Evolutionary conservation across 768 basidiomycete genomes (phyloP).

Genomic region (Mycena amicta): DNA sequence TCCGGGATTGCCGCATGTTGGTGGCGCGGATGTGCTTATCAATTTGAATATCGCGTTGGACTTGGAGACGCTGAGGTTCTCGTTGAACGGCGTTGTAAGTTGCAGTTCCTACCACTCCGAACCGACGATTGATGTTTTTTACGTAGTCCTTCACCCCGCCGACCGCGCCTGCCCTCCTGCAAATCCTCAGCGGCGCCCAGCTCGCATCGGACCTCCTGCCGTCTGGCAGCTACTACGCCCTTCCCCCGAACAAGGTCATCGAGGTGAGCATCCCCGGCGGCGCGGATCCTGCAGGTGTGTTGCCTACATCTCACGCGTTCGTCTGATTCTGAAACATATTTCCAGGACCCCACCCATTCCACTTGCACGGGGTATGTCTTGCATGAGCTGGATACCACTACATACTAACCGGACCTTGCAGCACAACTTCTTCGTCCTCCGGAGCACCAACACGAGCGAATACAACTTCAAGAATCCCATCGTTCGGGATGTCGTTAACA

Average conservation of each 20-base stretch:
- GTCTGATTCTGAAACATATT: no score
- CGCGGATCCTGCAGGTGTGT: slow-evolving; percentile 39
- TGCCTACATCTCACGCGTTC: no score
- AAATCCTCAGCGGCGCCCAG: slow-evolving; percentile 51
- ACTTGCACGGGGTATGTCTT: slow-evolving; percentile 35
- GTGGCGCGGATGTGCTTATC: slow-evolving; percentile 45
- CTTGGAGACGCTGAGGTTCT: slow-evolving; percentile 22
- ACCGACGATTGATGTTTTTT: no score
- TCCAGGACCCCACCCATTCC: slow-evolving; percentile 30
- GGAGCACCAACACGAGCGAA: slow-evolving; percentile 30
- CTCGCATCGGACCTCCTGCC: slow-evolving; percentile 42
- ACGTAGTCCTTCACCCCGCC: slow-evolving; percentile 37
- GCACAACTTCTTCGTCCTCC: slow-evolving; percentile 43
- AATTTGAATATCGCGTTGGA: slow-evolving; percentile 37
- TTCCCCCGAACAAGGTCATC: slow-evolving; percentile 48
- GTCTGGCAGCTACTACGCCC: slow-evolving; percentile 41
- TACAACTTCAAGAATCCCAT: slow-evolving; percentile 50
- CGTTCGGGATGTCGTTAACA: slow-evolving; percentile 55
- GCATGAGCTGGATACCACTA: not conserved
- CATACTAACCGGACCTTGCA: slow-evolving; percentile 4
- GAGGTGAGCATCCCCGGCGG: slow-evolving; percentile 48
- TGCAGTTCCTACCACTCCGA: slow-evolving; percentile 49
- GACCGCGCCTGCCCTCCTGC: slow-evolving; percentile 48
- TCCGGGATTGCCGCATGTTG: slow-evolving; percentile 34
- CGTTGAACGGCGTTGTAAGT: slow-evolving; percentile 30